Evolutionary conservation across 2,329 filamentous ascomycete species (phyloP).

Genomic region (Botrytis porri): DNA sequence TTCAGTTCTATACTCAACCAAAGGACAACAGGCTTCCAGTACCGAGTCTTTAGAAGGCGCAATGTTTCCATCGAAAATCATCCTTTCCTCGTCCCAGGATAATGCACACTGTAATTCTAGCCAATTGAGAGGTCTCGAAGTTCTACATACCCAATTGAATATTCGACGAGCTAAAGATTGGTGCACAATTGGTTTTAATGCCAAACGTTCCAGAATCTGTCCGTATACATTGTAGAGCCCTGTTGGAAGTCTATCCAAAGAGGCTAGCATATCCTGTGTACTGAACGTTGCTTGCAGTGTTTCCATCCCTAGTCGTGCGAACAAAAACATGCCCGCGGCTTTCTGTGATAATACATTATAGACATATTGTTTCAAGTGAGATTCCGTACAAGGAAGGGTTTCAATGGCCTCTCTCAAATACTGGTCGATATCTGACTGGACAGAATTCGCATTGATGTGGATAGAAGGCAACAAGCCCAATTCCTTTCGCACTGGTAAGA

Average conservation of each 20-base stretch:
- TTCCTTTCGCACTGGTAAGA: slow-evolving; percentile 13
- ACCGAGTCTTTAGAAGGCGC: slow-evolving; percentile 13
- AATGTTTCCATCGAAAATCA: slow-evolving; percentile 6
- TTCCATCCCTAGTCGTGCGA: slow-evolving; percentile 14
- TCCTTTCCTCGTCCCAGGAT: slow-evolving; percentile 17
- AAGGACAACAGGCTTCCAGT: slow-evolving; percentile 15
- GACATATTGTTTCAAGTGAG: slow-evolving; percentile 18
- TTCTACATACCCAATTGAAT: slow-evolving; percentile 18
- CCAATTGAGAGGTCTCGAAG: slow-evolving; percentile 16
- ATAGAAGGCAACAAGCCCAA: background rate
- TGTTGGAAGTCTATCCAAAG: slow-evolving; percentile 11
- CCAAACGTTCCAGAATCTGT: slow-evolving; percentile 10
- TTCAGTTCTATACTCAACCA: slow-evolving; percentile 15
- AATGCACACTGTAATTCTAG: slow-evolving; percentile 13
- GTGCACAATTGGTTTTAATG: background rate
- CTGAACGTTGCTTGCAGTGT: slow-evolving; percentile 15
- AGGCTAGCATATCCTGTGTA: slow-evolving; percentile 19
- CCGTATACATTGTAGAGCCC: slow-evolving; percentile 17
- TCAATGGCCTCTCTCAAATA: slow-evolving; percentile 17
- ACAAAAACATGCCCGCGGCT: slow-evolving; percentile 18
- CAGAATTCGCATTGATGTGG: slow-evolving; percentile 6
- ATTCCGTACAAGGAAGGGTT: slow-evolving; percentile 14
- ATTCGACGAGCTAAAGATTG: slow-evolving; percentile 10
- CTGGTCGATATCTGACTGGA: slow-evolving; percentile 6
- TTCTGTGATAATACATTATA: slow-evolving; percentile 14